These are phyloP conservation scores for Emydomyces testavorans DNA, from an alignment of 2,329 filamentous ascomycete genomes.

Conservation along the genomic window DNA sequence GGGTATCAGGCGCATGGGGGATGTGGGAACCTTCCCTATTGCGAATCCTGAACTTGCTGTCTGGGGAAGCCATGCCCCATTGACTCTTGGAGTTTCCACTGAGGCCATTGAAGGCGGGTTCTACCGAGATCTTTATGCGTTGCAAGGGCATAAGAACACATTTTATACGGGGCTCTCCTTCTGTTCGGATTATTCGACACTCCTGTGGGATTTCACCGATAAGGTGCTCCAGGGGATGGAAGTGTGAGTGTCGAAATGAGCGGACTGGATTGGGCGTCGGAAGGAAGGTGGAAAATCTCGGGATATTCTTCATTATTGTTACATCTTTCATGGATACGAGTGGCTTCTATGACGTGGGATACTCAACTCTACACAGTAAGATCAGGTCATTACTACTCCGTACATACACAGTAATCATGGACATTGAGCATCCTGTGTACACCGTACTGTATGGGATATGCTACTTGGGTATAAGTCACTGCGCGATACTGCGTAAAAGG, in stretches of 20 bases:
- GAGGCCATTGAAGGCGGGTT: constrained; percentile 30
- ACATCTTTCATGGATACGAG: too few species aligned
- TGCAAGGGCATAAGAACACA: constrained; percentile 34
- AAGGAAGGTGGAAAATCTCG: too few species aligned
- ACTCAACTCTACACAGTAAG: too few species aligned
- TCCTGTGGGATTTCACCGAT: constrained; percentile 17
- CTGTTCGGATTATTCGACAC: constrained; percentile 10
- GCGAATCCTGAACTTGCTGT: constrained; percentile 1
- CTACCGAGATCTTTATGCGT: constrained; percentile 28
- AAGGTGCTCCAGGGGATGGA: constrained; percentile 3
- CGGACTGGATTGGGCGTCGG: background rate
- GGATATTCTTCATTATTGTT: background rate
- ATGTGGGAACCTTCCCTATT: constrained; percentile 4
- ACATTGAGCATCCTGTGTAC: too few species aligned
- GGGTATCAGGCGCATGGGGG: constrained; percentile 1
- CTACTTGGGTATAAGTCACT: too few species aligned
- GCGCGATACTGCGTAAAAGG: too few species aligned
- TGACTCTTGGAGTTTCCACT: constrained; percentile 25
- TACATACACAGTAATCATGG: too few species aligned
- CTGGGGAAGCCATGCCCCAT: constrained; percentile 24
- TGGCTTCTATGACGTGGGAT: too few species aligned
- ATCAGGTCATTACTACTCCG: too few species aligned
- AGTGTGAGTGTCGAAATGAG: background rate
- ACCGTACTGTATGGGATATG: too few species aligned
- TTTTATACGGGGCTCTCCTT: constrained; percentile 36